Percentiles rank a stretch among this genome's conserved stretches.
Conservation (phyloP, 768 basidiomycete species). For the Auricularia cornea region DNA sequence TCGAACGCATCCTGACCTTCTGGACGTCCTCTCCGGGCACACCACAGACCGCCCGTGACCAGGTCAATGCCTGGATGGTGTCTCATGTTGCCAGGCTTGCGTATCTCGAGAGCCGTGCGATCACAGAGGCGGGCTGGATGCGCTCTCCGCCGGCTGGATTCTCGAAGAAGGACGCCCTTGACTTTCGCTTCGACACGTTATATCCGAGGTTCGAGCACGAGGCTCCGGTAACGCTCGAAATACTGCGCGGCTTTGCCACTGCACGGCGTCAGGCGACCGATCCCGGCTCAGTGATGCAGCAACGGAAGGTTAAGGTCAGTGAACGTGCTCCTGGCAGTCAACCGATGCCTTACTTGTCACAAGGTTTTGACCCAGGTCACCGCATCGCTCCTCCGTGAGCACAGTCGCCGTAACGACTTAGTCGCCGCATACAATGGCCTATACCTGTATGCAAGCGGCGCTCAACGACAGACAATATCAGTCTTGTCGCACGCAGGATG, state of each 20-base stretch:
- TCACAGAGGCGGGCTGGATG: background rate
- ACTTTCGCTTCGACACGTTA: background rate
- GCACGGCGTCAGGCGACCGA: background rate
- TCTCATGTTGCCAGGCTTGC: background rate
- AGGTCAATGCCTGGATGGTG: background rate
- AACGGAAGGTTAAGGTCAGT: background rate
- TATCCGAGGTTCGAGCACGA: background rate
- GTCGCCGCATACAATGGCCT: constrained; percentile 19
- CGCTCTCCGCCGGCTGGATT: background rate
- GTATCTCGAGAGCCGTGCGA: background rate
- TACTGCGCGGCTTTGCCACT: background rate
- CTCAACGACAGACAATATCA: constrained; percentile 23
- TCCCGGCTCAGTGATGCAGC: background rate
- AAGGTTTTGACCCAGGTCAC: constrained; percentile 19
- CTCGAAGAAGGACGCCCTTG: background rate
- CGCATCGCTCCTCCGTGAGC: constrained; percentile 19
- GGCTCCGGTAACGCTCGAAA: background rate
- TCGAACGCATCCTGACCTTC: background rate
- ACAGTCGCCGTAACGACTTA: constrained; percentile 26
- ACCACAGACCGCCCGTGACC: background rate
- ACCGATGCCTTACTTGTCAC: background rate
- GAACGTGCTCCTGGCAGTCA: no score
- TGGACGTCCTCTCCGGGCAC: background rate
- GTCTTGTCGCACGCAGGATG: constrained; percentile 23
- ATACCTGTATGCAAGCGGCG: constrained; percentile 26